These are phyloP conservation scores for Aspergillus transmontanensis DNA, from an alignment of 2,329 filamentous ascomycete genomes.

Conservation along the genomic window DNA sequence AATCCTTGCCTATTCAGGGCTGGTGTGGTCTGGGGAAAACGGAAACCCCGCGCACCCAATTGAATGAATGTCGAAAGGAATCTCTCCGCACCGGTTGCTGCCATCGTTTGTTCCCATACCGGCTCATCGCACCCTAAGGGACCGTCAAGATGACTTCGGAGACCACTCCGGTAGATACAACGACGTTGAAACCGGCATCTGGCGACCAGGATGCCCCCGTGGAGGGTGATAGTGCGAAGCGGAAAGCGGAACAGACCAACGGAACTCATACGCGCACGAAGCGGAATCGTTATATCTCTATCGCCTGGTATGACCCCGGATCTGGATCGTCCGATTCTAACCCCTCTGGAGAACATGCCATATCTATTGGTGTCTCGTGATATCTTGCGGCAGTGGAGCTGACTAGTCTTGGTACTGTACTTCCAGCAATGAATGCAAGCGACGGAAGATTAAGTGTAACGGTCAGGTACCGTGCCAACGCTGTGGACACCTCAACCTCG, in stretches of 20 bases:
- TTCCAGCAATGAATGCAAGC: slow-evolving; percentile 64
- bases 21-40: slow-evolving; percentile 34
- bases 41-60: slow-evolving; percentile 30
- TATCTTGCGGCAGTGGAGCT: slow-evolving; percentile 1
- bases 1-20: slow-evolving; percentile 3
- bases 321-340: slow-evolving; percentile 3
- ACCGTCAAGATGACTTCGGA: slow-evolving; percentile 35
- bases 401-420: slow-evolving; percentile 13
- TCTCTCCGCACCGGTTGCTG: slow-evolving; percentile 36
- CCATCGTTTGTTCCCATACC: slow-evolving; percentile 16
- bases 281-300: slow-evolving; percentile 68
- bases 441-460: slow-evolving; percentile 70
- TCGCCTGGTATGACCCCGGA: slow-evolving; percentile 58
- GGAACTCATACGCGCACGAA: slow-evolving; percentile 59
- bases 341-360: background rate
- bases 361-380: background rate
- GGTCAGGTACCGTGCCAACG: slow-evolving; percentile 66
- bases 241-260: slow-evolving; percentile 46
- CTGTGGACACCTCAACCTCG: slow-evolving; percentile 65
- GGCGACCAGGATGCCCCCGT: slow-evolving; percentile 28
- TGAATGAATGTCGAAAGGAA: slow-evolving; percentile 28
- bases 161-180: slow-evolving; percentile 33
- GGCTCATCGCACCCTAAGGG: slow-evolving; percentile 7
- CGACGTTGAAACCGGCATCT: slow-evolving; percentile 24
- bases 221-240: slow-evolving; percentile 37